Evolutionary conservation across 768 basidiomycete species (phyloP).

Genomic region (Tylopilus vinaceipallidus): DNA sequence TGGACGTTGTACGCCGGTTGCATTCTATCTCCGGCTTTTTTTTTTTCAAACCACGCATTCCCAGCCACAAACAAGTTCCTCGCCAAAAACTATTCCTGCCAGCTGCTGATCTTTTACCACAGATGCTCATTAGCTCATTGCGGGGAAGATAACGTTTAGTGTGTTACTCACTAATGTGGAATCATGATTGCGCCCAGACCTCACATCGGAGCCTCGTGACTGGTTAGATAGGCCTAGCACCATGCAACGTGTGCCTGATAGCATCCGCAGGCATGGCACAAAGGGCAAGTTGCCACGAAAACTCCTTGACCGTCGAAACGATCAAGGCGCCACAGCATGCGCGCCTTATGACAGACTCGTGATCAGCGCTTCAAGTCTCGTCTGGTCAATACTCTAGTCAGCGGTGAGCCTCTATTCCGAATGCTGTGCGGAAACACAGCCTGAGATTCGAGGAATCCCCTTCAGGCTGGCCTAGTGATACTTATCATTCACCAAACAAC

Average conservation of each 20-base stretch:
- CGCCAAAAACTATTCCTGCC: not conserved
- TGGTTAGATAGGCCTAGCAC: not conserved
- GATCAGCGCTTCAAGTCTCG: not conserved
- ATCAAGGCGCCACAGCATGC: not conserved
- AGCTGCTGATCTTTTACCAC: conserved; percentile 15
- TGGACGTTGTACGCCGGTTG: not conserved
- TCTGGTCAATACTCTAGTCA: not conserved
- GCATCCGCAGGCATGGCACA: not conserved
- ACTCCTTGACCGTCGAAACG: not conserved
- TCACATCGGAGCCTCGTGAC: conserved; percentile 7
- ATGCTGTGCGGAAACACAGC: conserved; percentile 7
- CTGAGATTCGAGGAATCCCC: not conserved
- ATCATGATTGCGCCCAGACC: conserved; percentile 21
- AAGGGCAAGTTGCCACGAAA: not conserved
- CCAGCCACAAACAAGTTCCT: not conserved
- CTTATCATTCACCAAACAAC: too few relatives aligned
- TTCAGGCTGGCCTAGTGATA: not conserved
- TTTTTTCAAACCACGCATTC: not conserved
- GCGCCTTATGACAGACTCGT: not conserved
- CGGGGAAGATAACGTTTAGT: conserved; percentile 24
- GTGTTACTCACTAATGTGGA: conserved; percentile 14
- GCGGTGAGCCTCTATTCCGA: not conserved
- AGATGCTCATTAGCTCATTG: conserved; percentile 23
- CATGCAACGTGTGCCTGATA: conserved; percentile 9
- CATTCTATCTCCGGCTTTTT: not conserved